Evolutionary conservation across 2,329 filamentous ascomycete genomes (phyloP).

Genomic region (Apiospora rasikravindrae): DNA sequence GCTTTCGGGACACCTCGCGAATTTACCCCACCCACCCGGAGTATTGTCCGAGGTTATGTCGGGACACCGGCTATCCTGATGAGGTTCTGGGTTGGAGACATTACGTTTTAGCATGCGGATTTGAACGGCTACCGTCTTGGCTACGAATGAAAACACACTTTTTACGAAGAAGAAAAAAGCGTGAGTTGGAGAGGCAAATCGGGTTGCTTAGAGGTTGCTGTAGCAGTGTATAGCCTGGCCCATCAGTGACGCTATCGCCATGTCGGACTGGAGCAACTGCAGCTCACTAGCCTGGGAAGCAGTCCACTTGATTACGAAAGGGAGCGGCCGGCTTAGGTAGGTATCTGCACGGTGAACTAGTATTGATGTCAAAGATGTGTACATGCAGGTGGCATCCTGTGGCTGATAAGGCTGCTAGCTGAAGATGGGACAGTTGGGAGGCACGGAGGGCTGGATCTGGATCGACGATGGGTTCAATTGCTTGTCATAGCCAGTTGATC

Average conservation of each 20-base stretch:
- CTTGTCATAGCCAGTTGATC: constrained; percentile 10
- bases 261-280: constrained; percentile 4
- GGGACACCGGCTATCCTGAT: constrained; percentile 9
- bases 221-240: background rate
- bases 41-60: constrained; percentile 18
- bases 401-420: constrained; percentile 13
- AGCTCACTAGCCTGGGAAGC: background rate
- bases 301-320: background rate
- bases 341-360: constrained; percentile 4
- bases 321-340: background rate
- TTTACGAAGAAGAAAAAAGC: background rate
- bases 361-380: no score
- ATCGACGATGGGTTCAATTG: constrained; percentile 14
- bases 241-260: constrained; percentile 13
- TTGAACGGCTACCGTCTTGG: constrained; percentile 1
- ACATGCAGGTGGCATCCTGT: background rate
- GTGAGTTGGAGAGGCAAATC: background rate
- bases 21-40: constrained; percentile 17
- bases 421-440: background rate
- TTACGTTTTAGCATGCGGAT: background rate
- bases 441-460: constrained; percentile 7
- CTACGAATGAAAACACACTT: background rate
- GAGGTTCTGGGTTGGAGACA: background rate
- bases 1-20: constrained; percentile 5
- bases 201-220: background rate